These are phyloP conservation scores for Penicillium steckii DNA, from an alignment of 495 filamentous ascomycete species.

Conservation along the genomic window DNA sequence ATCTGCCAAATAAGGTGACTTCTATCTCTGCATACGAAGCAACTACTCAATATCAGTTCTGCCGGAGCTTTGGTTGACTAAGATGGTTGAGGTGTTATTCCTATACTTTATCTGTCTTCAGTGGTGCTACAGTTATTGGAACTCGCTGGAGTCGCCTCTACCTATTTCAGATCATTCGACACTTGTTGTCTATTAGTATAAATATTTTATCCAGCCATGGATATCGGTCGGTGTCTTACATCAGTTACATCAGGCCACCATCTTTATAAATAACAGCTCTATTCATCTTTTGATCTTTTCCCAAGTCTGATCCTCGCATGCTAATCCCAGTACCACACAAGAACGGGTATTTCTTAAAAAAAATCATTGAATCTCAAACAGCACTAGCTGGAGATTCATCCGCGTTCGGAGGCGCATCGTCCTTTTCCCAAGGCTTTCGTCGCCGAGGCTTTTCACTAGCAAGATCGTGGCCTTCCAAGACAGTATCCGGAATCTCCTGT, in stretches of 20 bases:
- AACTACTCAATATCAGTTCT: slow-evolving; percentile 20
- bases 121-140: slow-evolving; percentile 5
- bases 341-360: no score
- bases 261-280: neutral
- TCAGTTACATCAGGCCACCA: slow-evolving; percentile 5
- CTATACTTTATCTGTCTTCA: slow-evolving; percentile 11
- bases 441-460: slow-evolving; percentile 53
- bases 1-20: slow-evolving; percentile 23
- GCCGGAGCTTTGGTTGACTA: slow-evolving; percentile 22
- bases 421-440: slow-evolving; percentile 80
- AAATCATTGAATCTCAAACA: neutral
- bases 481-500: slow-evolving; percentile 79
- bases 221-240: neutral
- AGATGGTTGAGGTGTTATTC: slow-evolving; percentile 10
- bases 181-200: slow-evolving; percentile 1
- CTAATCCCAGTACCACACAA: no score
- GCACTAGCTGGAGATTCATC: slow-evolving; percentile 6
- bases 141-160: neutral
- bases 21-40: slow-evolving; percentile 19
- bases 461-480: slow-evolving; percentile 63
- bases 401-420: slow-evolving; percentile 10
- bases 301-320: no score
- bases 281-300: neutral
- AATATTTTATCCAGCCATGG: slow-evolving; percentile 1
- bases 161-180: neutral